phyloP scores from a whole-genome alignment of 768 basidiomycete genomes.

The Naematelia encephala region DNA sequence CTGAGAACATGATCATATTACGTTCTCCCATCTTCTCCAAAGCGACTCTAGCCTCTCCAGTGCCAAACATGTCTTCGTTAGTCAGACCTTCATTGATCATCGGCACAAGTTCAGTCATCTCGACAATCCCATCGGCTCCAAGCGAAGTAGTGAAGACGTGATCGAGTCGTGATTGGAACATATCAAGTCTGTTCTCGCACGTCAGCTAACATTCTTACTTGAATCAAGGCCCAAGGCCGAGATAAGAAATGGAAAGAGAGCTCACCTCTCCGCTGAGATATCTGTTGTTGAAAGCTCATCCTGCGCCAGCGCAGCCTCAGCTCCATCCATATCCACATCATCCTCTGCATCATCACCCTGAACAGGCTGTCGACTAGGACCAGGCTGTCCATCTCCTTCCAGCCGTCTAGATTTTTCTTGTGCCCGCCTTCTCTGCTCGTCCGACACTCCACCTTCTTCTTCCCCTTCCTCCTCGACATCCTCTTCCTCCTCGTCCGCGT shows the following conservation, averaged over 20 bases:
- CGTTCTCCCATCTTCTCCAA: conserved; percentile 69
- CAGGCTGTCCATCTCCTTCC: background rate
- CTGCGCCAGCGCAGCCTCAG: conserved; percentile 25
- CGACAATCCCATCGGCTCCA: conserved; percentile 73
- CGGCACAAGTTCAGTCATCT: conserved; percentile 66
- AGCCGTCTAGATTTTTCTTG: conserved; percentile 1
- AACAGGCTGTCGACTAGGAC: background rate
- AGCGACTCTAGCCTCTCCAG: conserved; percentile 70
- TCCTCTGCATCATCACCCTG: conserved; percentile 19
- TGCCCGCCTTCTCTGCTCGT: conserved; percentile 1
- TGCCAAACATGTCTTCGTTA: conserved; percentile 69
- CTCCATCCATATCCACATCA: conserved; percentile 42
- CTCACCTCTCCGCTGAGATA: conserved; percentile 30
- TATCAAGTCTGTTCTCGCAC: conserved; percentile 58
- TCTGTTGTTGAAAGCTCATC: conserved; percentile 12
- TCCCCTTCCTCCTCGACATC: conserved; percentile 58
- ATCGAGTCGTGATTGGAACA: conserved; percentile 78
- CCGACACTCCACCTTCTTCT: conserved; percentile 28
- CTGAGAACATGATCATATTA: conserved; percentile 83
- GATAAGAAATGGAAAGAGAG: background rate
- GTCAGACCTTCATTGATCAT: conserved; percentile 72
- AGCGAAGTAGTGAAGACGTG: conserved; percentile 59
- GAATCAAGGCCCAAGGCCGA: no score
- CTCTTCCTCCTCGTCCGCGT: conserved; percentile 55
- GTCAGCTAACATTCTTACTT: no score